Percentiles rank a stretch among this genome's conserved stretches.
Evolutionary conservation across 495 filamentous ascomycete species (phyloP).

Genomic region (Aspergillus cavernicola): DNA sequence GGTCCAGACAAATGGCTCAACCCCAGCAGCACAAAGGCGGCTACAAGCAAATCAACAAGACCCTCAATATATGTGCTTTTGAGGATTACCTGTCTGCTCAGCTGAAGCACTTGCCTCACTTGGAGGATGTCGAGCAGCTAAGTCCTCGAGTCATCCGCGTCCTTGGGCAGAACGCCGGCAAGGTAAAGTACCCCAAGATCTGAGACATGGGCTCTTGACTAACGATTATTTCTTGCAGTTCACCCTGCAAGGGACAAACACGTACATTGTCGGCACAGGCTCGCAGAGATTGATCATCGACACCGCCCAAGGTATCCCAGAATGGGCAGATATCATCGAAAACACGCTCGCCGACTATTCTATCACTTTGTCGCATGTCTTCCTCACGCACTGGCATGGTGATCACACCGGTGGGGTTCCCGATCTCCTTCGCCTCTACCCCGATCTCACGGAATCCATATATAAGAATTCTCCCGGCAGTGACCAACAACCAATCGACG

Average conservation of each 20-base stretch:
- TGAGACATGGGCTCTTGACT: not conserved
- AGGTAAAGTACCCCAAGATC: slow-evolving; percentile 32
- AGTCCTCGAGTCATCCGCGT: slow-evolving; percentile 43
- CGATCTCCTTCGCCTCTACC: slow-evolving; percentile 54
- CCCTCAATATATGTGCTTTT: slow-evolving; percentile 42
- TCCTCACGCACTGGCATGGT: slow-evolving; percentile 81
- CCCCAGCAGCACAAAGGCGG: slow-evolving; percentile 22
- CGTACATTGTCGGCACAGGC: slow-evolving; percentile 71
- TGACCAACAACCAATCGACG: slow-evolving; percentile 40
- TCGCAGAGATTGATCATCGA: slow-evolving; percentile 62
- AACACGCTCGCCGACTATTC: slow-evolving; percentile 22
- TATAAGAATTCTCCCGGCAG: slow-evolving; percentile 46
- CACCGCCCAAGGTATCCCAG: slow-evolving; percentile 52
- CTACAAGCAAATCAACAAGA: slow-evolving; percentile 45
- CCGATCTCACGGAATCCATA: slow-evolving; percentile 30
- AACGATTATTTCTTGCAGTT: slow-evolving; percentile 21
- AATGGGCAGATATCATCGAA: slow-evolving; percentile 30
- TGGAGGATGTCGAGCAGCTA: slow-evolving; percentile 40
- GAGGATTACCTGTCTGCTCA: slow-evolving; percentile 42
- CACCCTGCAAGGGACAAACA: slow-evolving; percentile 63
- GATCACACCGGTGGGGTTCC: slow-evolving; percentile 73
- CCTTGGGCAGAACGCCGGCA: slow-evolving; percentile 63
- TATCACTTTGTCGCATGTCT: slow-evolving; percentile 48
- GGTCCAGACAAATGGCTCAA: not conserved
- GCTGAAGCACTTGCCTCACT: slow-evolving; percentile 21